phyloP scores from a whole-genome alignment of 78 protist species.

The Dictyostelium purpureum region DNA sequence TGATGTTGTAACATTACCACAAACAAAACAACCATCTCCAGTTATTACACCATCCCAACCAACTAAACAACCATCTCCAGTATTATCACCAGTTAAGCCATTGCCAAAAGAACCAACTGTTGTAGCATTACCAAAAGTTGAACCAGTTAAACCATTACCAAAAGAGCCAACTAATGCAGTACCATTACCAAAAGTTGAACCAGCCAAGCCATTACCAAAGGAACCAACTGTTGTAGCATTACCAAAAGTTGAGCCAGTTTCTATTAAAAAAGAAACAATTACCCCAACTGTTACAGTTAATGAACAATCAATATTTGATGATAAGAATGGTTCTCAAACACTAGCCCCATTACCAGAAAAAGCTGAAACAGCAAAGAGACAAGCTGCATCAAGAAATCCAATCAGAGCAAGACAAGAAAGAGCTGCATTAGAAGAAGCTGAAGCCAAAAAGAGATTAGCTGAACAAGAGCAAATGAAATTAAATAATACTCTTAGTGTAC shows the following conservation, averaged over 20 bases:
- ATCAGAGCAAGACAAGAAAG: conserved; percentile 78
- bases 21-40: neutral
- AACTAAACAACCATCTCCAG: neutral
- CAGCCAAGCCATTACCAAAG: neutral
- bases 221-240: no score
- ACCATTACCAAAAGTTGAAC: neutral
- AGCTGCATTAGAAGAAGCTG: conserved; percentile 73
- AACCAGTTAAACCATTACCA: neutral
- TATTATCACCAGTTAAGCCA: neutral
- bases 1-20: neutral
- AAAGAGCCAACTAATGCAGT: neutral
- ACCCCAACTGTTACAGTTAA: neutral
- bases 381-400: conserved; percentile 80
- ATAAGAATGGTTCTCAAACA: neutral
- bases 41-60: neutral
- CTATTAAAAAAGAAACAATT: neutral
- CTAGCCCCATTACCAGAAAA: conserved; percentile 73
- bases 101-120: neutral
- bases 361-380: conserved; percentile 47
- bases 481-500: neutral
- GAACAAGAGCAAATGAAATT: neutral
- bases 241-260: neutral
- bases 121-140: neutral
- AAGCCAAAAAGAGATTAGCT: conserved; percentile 32
- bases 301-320: neutral